Percentiles rank a stretch among this genome's conserved stretches.
phyloP scores from a whole-genome alignment of 352 stramenopile species.

The Pythium folliculosum region DNA sequence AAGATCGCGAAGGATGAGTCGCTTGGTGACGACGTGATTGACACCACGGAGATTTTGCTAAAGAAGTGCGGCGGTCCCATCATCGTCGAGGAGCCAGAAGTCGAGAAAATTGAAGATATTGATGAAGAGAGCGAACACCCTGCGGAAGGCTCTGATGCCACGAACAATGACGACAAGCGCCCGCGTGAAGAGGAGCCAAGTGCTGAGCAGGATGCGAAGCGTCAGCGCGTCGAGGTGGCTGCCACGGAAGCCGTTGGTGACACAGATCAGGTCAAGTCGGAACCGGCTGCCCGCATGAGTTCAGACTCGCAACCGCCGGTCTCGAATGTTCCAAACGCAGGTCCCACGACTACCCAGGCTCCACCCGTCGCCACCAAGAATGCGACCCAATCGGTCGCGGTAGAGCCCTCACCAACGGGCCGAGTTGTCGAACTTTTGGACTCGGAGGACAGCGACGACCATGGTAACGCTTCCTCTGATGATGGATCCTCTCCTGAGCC shows the following conservation, averaged over 20 bases:
- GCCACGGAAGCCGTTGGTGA: neutral
- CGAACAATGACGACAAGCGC: slow-evolving; percentile 8
- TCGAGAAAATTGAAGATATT: slow-evolving; percentile 40
- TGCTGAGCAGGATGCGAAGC: slow-evolving; percentile 9
- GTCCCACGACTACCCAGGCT: neutral
- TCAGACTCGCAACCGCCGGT: neutral
- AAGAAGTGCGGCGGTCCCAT: slow-evolving; percentile 58
- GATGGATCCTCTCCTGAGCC: slow-evolving; percentile 1
- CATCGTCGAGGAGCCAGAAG: slow-evolving; percentile 31
- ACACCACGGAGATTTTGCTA: slow-evolving; percentile 52
- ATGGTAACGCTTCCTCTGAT: slow-evolving; percentile 4
- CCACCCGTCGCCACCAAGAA: neutral
- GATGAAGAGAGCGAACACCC: slow-evolving; percentile 24
- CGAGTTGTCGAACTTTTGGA: slow-evolving; percentile 2
- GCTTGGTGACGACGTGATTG: slow-evolving; percentile 54
- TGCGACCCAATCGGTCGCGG: neutral
- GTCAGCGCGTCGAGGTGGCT: slow-evolving; percentile 11
- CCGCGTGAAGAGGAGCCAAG: slow-evolving; percentile 12
- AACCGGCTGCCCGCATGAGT: neutral
- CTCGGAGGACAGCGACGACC: slow-evolving; percentile 8
- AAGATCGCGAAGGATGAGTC: slow-evolving; percentile 68
- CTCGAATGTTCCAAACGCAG: neutral
- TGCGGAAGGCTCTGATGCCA: neutral
- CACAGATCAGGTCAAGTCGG: slow-evolving; percentile 11
- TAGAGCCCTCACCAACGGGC: neutral